Percentiles rank a stretch among this genome's conserved stretches.
These are phyloP conservation scores for Fragilariopsis cylindrus DNA, from an alignment of 108 stramenopile species.

Conservation along the genomic window DNA sequence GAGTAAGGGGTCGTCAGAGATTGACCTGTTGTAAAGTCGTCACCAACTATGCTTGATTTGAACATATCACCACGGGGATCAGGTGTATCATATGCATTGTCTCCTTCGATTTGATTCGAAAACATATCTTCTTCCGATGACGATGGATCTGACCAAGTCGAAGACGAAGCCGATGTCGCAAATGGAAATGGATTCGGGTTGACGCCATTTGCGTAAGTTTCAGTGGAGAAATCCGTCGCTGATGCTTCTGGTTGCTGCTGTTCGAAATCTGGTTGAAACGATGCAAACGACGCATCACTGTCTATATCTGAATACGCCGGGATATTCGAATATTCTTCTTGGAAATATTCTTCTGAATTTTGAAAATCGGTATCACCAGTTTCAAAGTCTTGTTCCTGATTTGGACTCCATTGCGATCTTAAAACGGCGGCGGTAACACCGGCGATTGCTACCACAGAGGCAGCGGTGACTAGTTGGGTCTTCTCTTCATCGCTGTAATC, in stretches of 20 bases:
- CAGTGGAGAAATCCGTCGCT: neutral
- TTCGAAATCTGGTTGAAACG: neutral
- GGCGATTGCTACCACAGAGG: neutral
- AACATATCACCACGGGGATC: too few species aligned
- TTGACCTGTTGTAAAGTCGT: too few species aligned
- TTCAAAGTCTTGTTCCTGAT: neutral
- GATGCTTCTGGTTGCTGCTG: neutral
- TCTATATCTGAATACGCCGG: neutral
- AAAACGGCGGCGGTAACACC: neutral
- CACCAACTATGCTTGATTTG: too few species aligned
- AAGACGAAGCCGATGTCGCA: neutral
- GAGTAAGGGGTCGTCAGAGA: too few species aligned
- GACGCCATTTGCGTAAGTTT: neutral
- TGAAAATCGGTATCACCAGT: too few species aligned
- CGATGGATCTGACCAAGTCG: neutral
- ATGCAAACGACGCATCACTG: neutral
- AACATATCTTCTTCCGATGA: neutral
- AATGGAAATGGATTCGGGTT: conserved; percentile 1
- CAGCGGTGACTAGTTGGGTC: neutral
- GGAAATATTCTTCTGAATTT: too few species aligned
- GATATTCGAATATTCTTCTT: too few species aligned
- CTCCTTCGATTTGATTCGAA: neutral
- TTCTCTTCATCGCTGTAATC: conserved; percentile 3
- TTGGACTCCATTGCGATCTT: neutral
- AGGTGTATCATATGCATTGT: too few species aligned